Conservation (phyloP, 2,329 filamentous ascomycete species). For the Fusarium keratoplasticum region DNA sequence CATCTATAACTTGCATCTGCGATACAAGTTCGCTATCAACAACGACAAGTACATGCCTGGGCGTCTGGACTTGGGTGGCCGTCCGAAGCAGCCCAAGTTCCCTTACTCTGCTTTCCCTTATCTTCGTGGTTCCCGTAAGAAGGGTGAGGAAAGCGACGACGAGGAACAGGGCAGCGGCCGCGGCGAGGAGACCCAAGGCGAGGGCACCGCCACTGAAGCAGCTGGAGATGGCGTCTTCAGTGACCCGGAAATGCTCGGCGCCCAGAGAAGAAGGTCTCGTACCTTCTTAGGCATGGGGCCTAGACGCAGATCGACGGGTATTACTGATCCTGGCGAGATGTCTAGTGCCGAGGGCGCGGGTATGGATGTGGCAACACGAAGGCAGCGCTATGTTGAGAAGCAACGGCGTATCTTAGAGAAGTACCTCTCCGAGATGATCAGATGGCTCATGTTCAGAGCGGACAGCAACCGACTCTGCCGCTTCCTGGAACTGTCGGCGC, state of each 20-base stretch:
- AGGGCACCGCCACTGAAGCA: conserved; percentile 71
- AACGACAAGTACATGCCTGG: conserved; percentile 85
- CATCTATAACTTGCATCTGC: conserved; percentile 91
- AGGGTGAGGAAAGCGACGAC: conserved; percentile 84
- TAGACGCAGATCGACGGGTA: conserved; percentile 63
- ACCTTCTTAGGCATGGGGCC: conserved; percentile 61
- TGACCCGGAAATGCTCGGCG: conserved; percentile 49
- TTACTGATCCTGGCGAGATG: conserved; percentile 60
- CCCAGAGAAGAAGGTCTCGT: conserved; percentile 62
- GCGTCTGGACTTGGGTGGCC: conserved; percentile 71
- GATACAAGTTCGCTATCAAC: conserved; percentile 88
- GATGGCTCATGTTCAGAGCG: conserved; percentile 95
- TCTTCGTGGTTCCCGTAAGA: conserved; percentile 80
- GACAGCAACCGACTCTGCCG: conserved; percentile 97
- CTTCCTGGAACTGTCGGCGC: conserved; percentile 92
- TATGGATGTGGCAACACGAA: conserved; percentile 58
- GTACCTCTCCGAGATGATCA: conserved; percentile 93
- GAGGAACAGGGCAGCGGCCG: conserved; percentile 64
- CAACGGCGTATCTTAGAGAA: conserved; percentile 88
- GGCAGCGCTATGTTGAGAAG: conserved; percentile 77
- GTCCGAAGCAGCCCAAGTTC: conserved; percentile 88
- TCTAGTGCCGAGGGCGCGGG: conserved; percentile 56
- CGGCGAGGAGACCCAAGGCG: conserved; percentile 60
- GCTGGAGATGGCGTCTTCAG: conserved; percentile 63
- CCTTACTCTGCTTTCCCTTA: conserved; percentile 92